These are phyloP conservation scores for Hymenoscyphus infarciens DNA, from an alignment of 2,329 filamentous ascomycete genomes.

Conservation along the genomic window DNA sequence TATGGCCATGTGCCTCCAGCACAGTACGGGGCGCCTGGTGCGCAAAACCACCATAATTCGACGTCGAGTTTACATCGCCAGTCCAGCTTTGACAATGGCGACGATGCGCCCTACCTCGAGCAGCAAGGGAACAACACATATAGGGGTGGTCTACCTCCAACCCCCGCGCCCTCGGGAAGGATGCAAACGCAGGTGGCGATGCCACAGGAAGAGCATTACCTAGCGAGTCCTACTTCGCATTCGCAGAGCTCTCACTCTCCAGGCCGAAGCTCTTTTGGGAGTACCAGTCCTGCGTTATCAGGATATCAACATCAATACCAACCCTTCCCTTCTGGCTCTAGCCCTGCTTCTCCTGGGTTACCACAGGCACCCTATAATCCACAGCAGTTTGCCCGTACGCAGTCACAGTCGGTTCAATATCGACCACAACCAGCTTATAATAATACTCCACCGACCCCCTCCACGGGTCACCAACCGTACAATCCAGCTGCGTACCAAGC, in stretches of 20 bases:
- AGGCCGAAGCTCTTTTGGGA: conserved; percentile 28
- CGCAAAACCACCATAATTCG: conserved; percentile 38
- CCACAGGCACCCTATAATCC: conserved; percentile 56
- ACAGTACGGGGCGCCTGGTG: conserved; percentile 49
- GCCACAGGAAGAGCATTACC: conserved; percentile 60
- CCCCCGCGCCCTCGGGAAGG: conserved; percentile 24
- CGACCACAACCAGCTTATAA: conserved; percentile 48
- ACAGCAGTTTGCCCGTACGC: conserved; percentile 51
- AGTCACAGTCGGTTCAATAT: conserved; percentile 40
- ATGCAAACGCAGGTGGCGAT: conserved; percentile 22
- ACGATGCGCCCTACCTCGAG: conserved; percentile 59
- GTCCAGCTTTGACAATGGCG: conserved; percentile 72
- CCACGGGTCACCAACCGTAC: conserved; percentile 53
- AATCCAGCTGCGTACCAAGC: conserved; percentile 55
- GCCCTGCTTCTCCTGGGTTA: conserved; percentile 30
- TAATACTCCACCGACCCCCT: conserved; percentile 50
- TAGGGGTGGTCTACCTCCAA: conserved; percentile 30
- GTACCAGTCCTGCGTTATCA: conserved; percentile 35
- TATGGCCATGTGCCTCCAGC: conserved; percentile 65
- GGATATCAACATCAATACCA: conserved; percentile 52
- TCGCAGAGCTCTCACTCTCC: conserved; percentile 29
- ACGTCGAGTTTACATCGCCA: conserved; percentile 44
- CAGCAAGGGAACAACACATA: conserved; percentile 32
- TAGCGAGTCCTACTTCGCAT: conserved; percentile 35
- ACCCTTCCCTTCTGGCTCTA: conserved; percentile 38